Evolutionary conservation across 2,329 filamentous ascomycete genomes (phyloP), one percentile per base, ranked within the genome.

Genomic region (Mollisiaceae sp.): DNA sequence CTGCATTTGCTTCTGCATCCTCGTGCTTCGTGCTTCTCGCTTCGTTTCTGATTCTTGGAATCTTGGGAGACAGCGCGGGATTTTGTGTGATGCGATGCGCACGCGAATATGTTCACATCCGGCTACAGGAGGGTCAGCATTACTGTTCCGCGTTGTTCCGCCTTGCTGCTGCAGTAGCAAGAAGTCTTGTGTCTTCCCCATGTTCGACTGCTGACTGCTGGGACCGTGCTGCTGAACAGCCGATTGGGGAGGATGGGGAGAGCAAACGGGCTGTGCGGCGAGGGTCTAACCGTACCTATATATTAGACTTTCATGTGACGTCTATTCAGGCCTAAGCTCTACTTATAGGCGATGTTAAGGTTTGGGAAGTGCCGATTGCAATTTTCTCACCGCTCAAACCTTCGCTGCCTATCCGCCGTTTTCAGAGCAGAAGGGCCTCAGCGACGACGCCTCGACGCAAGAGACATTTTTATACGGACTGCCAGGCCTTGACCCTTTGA

Each of bases 301-400:
- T 32, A n/a, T 32, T 36, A 41, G 22, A 57, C 32, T 57, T 57
- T 20, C 11, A 39, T n/a, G 55, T 57, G 55, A 57, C 55, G 55
- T 39, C 20, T 39, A 35, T 32, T 32, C 35, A 57, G 11, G 24
- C 50, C 12, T 11, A 35, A 24, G 50, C 22, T 27, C n/a, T 50
- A 12, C 45, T 24, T n/a, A 14, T 9, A 4, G 20, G 1, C n/a
- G 45, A 27, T 24, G 24, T 22, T 22, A 24, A 20, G 20, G n/a
- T 50, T 50, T 8, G 45, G 22, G 41, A 24, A 24, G n/a, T 9
- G 20, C 45, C 45, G 45, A 50, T 24, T 8, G 20, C 45, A 50
- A 50, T 24, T 9, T 27, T 20, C 45, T 22, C 45, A 14, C 11
- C n/a, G 45, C 45, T 50, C 45, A 50, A 50, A 50, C 22, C 22